Evolutionary conservation across 352 stramenopile species (phyloP).

Genomic region (Globisporangium yorkense): DNA sequence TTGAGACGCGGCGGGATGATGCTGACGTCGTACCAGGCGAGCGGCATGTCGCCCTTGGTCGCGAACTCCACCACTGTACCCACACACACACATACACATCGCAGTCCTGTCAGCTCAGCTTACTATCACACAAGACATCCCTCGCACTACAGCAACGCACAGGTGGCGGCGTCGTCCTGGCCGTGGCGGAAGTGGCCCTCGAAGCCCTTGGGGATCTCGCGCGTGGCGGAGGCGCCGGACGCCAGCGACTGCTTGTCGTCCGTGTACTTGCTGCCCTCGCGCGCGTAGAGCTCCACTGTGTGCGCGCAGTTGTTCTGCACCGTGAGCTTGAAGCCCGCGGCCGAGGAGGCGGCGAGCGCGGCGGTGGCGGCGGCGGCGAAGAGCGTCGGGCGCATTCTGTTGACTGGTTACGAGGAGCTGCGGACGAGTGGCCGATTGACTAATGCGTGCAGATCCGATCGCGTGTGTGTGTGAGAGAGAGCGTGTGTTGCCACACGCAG

Average conservation of each 20-base stretch:
- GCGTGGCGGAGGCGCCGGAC: constrained; percentile 26
- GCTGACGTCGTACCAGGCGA: constrained; percentile 69
- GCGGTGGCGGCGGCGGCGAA: constrained; percentile 14
- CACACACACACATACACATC: constrained; percentile 9
- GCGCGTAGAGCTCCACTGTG: constrained; percentile 51
- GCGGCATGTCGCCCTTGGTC: constrained; percentile 43
- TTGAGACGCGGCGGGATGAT: constrained; percentile 59
- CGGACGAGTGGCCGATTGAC: not conserved
- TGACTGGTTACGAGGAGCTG: not conserved
- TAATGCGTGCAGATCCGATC: not conserved
- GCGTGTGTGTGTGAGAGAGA: too few relatives aligned
- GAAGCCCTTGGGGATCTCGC: constrained; percentile 49
- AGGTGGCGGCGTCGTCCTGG: constrained; percentile 41
- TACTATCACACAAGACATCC: too few relatives aligned
- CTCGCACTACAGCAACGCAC: constrained; percentile 14
- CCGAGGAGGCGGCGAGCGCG: constrained; percentile 13
- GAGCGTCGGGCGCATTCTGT: constrained; percentile 10
- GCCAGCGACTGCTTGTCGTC: constrained; percentile 36
- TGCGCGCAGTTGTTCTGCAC: constrained; percentile 55
- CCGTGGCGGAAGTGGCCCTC: constrained; percentile 70
- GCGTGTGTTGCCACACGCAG: too few relatives aligned
- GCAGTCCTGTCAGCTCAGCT: not conserved
- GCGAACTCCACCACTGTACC: constrained; percentile 50
- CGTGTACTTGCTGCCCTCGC: constrained; percentile 41
- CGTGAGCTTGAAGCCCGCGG: constrained; percentile 42